These are phyloP conservation scores for Arthrinium puccinioides DNA, from an alignment of 2,329 filamentous ascomycete genomes.

Conservation along the genomic window DNA sequence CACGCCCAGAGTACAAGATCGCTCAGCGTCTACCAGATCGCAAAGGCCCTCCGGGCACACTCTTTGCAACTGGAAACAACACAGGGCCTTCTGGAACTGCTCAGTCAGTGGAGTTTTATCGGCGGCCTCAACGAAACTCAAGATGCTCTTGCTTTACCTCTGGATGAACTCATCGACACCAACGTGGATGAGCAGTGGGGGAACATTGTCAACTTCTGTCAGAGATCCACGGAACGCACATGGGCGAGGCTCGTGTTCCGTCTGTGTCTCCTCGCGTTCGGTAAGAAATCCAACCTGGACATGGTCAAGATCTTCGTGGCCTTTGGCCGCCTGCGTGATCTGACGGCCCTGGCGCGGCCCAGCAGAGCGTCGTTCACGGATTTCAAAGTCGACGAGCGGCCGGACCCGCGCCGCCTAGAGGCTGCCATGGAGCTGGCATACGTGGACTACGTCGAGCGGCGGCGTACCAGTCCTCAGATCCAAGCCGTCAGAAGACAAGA, in stretches of 20 bases:
- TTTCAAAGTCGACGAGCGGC: neutral
- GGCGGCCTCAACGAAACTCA: slow-evolving; percentile 18
- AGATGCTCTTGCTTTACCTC: neutral
- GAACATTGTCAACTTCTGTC: slow-evolving; percentile 17
- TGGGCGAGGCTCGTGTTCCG: slow-evolving; percentile 12
- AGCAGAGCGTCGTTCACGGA: neutral
- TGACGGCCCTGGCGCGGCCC: neutral
- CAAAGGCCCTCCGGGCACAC: slow-evolving; percentile 2
- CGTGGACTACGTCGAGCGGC: neutral
- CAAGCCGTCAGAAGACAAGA: neutral
- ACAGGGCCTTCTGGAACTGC: neutral
- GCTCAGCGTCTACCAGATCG: slow-evolving; percentile 6
- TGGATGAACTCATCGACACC: neutral
- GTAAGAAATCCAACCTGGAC: slow-evolving; percentile 15
- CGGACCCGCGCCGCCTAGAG: neutral
- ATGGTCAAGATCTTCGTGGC: neutral
- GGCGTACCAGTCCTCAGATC: neutral
- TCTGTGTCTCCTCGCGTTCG: slow-evolving; percentile 19
- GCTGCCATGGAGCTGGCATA: neutral
- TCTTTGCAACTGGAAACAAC: neutral
- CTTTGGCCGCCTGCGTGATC: neutral
- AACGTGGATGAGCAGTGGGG: slow-evolving; percentile 20
- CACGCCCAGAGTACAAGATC: neutral
- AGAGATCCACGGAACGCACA: slow-evolving; percentile 4
- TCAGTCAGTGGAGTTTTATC: slow-evolving; percentile 16